Evolutionary conservation across 192 early-diverging fungal genomes (phyloP), one percentile per base, ranked within the genome.

Genomic region (Umbelopsis sp.): DNA sequence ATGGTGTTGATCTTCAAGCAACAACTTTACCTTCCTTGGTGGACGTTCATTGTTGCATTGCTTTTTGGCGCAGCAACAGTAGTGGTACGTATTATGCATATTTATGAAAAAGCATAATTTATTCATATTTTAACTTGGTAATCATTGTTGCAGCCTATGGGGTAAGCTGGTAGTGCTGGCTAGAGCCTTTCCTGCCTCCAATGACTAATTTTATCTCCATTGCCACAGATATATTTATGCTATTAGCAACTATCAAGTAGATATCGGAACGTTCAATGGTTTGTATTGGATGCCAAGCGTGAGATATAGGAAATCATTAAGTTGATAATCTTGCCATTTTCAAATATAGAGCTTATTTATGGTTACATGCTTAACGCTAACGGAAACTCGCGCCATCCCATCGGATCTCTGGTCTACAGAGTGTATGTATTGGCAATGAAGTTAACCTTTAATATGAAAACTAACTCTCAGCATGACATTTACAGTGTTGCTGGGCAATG

Each of bases 21-120:
- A 54, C 85, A 80, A 17, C 74, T 73, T 24, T 81, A 89, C 52
- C 79, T 88, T 79, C 87, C 82, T 16, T 90, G 88, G 88, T 90
- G 85, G 84, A 65, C 80, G 16, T 69, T 88, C 34, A 50, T 88
- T 45, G 73, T 88, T 56, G 83, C 85, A 17, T 74, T 84, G 69
- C 45, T 73, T 17, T 32, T 91, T 11, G 79, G 79, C 22, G 74
- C 66, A 11, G n/a, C 76, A 6, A 77, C 79, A 6, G 79, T 80
- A 3, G 79, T 80, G 56, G 56, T 62, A 62, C 10, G 47, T 62
- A 14, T 34, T 17, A 29, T 62, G 17, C n/a, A 32, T 34, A 20
- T 12, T 34, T 20, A 36, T 36, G 12, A 10, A 14, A 17, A 26
- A 3, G 14, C 11, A 62, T n/a, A 62, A 20, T 16, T 51, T 21